Base-by-base conservation (phyloP, 2,329 filamentous ascomycete species). In the Daldinia sp. region DNA sequence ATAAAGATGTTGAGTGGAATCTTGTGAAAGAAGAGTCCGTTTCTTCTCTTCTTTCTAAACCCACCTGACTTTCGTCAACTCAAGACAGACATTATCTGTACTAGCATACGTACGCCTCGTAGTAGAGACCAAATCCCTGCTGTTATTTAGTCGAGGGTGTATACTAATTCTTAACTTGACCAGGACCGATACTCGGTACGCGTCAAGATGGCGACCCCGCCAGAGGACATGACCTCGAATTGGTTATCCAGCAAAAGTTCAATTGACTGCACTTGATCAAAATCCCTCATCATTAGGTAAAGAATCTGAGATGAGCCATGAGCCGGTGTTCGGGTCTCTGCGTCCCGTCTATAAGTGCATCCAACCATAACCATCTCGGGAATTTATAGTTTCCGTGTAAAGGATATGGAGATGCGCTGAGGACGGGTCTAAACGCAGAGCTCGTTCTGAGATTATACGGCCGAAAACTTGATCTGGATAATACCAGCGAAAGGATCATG, bases 401-500 rank as follows among this genome's bases (percentile, higher is more conserved):
- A 35, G 48, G 30, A 66, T 42, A 53, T 57, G 69, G 67, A 71
- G 65, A 71, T 73, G 50, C 33, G 42, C n/a, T 54, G 65, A 71
- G 26, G 64, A 60, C 41, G 28, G 54, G 62, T 26, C 23, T 15
- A 39, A 53, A 74, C 63, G 57, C 73, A 65, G 75, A 76, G 72
- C 74, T 75, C 74, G 77, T 75, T 78, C 88, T 93, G 91, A 95
- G 92, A 96, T 90, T 89, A 96, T 92, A 96, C 93, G 92, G 93
- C 91, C 85, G 86, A 84, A 65, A 93, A 95, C 92, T 95, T 95
- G 93, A 95, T 94, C 92, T 93, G 92, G 93, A 94, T 95, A 95
- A 96, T 96, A 93, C 93, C 92, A 94, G 94, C 94, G 94, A 94
- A 96, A 97, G 94, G 92, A 97, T 96, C 93, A 97, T 97, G 93